phyloP scores from a whole-genome alignment of 192 early-diverging fungal species.

The Phlyctochytrium bullatum region DNA sequence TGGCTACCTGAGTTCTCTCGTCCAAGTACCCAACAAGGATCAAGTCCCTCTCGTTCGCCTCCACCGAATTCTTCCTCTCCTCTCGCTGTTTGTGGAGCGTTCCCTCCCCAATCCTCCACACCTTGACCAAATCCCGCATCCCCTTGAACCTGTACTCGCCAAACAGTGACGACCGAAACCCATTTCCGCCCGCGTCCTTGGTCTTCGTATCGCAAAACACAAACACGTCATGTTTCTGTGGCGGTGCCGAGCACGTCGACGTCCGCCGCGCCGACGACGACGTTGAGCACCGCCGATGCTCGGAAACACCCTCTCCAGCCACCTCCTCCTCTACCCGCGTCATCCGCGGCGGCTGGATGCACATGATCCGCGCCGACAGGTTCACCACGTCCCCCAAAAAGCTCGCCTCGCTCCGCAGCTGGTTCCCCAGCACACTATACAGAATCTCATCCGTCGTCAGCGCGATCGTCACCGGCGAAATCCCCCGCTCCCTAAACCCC shows the following conservation, averaged over 20 bases:
- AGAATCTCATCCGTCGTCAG: conserved; percentile 26
- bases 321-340: too few species aligned
- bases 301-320: too few species aligned
- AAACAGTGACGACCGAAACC: not conserved
- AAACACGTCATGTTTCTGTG: too few species aligned
- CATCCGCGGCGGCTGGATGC: conserved; percentile 21
- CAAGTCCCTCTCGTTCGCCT: too few species aligned
- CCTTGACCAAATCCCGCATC: not conserved
- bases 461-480: conserved; percentile 24
- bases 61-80: too few species aligned
- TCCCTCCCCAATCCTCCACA: too few species aligned
- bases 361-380: conserved; percentile 25
- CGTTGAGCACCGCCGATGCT: conserved; percentile 14
- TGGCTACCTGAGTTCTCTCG: too few species aligned
- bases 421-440: conserved; percentile 20
- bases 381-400: conserved; percentile 30
- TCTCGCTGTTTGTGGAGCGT: too few species aligned
- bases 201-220: conserved; percentile 11
- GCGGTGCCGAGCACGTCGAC: too few species aligned
- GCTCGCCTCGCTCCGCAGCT: conserved; percentile 22
- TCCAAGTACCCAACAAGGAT: too few species aligned
- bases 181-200: not conserved
- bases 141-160: conserved; percentile 11
- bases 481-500: conserved; percentile 3
- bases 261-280: conserved; percentile 19